Base-by-base conservation (phyloP, 257 asterid genomes). In the Solanum pinnatisectum region DNA sequence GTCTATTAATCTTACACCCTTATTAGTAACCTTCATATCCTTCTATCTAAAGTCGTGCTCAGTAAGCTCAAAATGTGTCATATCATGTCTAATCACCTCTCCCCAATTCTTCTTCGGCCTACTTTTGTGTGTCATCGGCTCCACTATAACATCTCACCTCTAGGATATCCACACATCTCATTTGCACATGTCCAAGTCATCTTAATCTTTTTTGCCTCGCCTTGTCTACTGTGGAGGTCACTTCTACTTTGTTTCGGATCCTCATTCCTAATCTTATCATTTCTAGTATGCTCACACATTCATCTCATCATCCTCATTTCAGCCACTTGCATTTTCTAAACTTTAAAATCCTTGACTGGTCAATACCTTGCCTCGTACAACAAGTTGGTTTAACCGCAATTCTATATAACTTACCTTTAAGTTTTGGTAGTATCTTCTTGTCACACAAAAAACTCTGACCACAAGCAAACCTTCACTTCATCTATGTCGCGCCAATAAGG, bases 21-120 rank as follows among this genome's bases (percentile, higher is more conserved):
- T 56, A 20, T 56, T 20, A 20, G 25, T 20, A 0, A 56, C 25
- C 25, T 56, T 0, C 1, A 0, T 56, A 56, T 0, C 25, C 2
- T 20, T 20, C 2, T 56, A 56, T 56, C 5, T 56, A 22, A 8
- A 56, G n/a, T 56, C 25, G 25, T 56, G 25, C 2, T 5, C 5
- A 3, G 1, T 20, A 56, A 52, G 11, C 1, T 20, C 11, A 20
- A 56, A 1, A 56, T 56, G 10, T 0, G 11, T 7, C 65, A 20
- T 56, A 56, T 20, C 11, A 6, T 20, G 5, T 7, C 5, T 56
- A 18, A 56, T 18, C 5, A 56, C 10, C 0, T 7, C 4, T 20
- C 25, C 0, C 2, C 2, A 20, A 56, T 56, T 20, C 25, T 56
- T 18, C 5, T 20, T 20, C n/a, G 2, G 2, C 1, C 2, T 56